phyloP scores from a whole-genome alignment of 129 eudicot species.

The Chrysanthemum lavandulifolium region DNA sequence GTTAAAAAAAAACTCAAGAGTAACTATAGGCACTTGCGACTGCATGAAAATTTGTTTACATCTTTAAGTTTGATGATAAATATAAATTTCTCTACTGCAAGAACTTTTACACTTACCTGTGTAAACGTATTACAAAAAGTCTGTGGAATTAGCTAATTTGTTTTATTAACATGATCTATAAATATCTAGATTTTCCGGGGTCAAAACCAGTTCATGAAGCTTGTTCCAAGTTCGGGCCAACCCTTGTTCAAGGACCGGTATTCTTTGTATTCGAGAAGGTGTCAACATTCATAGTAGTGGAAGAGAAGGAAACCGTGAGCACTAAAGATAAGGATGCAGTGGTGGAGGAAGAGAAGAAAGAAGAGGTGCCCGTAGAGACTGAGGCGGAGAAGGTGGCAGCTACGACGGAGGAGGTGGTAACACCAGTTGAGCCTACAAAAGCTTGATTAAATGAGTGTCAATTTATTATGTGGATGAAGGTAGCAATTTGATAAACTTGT shows the following conservation, averaged over 20 bases:
- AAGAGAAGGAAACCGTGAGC: slow-evolving; percentile 36
- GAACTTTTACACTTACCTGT: too few species aligned
- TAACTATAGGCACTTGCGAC: too few species aligned
- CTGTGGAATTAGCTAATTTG: background rate
- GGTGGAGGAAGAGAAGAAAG: slow-evolving; percentile 36
- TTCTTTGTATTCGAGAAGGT: slow-evolving; percentile 75
- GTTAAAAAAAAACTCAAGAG: too few species aligned
- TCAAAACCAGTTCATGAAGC: slow-evolving; percentile 73
- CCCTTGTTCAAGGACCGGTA: slow-evolving; percentile 58
- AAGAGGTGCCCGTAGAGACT: slow-evolving; percentile 21
- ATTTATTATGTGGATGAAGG: slow-evolving; percentile 5
- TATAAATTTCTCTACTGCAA: too few species aligned
- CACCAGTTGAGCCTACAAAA: slow-evolving; percentile 54
- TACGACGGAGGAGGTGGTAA: slow-evolving; percentile 37
- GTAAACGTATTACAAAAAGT: too few species aligned
- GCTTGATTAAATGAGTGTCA: slow-evolving; percentile 27
- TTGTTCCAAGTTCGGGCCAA: slow-evolving; percentile 57
- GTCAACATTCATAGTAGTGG: slow-evolving; percentile 49
- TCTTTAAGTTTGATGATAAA: too few species aligned
- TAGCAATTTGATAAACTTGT: slow-evolving; percentile 20
- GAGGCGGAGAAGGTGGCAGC: slow-evolving; percentile 36
- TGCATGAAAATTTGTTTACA: too few species aligned
- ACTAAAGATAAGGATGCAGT: slow-evolving; percentile 39
- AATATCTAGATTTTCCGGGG: slow-evolving; percentile 70
- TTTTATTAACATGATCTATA: background rate